These are phyloP conservation scores for Escallonia rubra DNA, from an alignment of 129 eudicot genomes.

Conservation along the genomic window DNA sequence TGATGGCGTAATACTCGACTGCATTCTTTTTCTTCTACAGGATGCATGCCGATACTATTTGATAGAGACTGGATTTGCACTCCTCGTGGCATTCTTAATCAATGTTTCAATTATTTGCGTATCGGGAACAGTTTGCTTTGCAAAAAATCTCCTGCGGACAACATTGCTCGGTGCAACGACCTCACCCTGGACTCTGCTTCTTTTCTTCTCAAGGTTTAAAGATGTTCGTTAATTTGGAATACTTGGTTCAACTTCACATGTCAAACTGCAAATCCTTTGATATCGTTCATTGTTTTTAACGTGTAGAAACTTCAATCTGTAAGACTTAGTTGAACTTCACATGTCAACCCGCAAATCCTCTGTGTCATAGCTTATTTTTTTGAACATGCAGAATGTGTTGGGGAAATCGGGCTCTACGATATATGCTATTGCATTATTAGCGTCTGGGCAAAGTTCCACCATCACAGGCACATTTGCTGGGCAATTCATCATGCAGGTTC, in stretches of 20 bases:
- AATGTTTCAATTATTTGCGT: constrained; percentile 76
- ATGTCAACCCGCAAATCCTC: no score
- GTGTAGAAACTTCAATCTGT: no score
- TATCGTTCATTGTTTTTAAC: no score
- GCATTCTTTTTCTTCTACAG: constrained; percentile 34
- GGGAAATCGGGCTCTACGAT: constrained; percentile 78
- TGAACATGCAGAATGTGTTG: constrained; percentile 60
- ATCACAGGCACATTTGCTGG: constrained; percentile 97
- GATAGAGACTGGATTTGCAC: constrained; percentile 84
- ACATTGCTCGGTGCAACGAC: constrained; percentile 43
- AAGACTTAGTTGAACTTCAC: no score
- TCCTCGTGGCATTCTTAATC: constrained; percentile 71
- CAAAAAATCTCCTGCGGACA: constrained; percentile 33
- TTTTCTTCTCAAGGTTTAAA: constrained; percentile 64
- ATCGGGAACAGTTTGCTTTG: constrained; percentile 80
- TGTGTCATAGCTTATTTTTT: not conserved
- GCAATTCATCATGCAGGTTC: constrained; percentile 89
- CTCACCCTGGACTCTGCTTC: constrained; percentile 75
- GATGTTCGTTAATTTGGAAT: no score
- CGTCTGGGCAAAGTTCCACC: constrained; percentile 96
- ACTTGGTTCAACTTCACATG: no score
- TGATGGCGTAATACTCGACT: not conserved
- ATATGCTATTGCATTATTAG: constrained; percentile 73
- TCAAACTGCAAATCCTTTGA: no score
- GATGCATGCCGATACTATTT: constrained; percentile 84